Evolutionary conservation across 495 filamentous ascomycete species (phyloP).

Genomic region (Staphylotrichum longicolle): DNA sequence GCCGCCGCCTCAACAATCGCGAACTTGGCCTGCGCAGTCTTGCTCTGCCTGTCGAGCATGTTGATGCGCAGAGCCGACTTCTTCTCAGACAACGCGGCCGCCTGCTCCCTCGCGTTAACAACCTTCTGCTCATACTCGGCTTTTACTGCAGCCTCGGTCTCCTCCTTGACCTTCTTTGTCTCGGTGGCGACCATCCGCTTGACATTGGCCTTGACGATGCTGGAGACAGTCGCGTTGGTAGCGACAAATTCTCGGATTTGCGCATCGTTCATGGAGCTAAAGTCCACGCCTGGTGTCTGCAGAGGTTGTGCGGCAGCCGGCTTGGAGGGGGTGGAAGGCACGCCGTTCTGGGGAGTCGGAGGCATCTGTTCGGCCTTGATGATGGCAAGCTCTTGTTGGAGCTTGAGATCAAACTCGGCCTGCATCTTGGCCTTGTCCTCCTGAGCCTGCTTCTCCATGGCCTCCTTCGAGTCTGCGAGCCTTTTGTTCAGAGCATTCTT

Average conservation of each 20-base stretch:
- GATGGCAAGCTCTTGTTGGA: slow-evolving; percentile 61
- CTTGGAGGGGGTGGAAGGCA: slow-evolving; percentile 41
- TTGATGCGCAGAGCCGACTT: slow-evolving; percentile 69
- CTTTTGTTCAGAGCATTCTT: slow-evolving; percentile 68
- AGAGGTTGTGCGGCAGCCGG: slow-evolving; percentile 29
- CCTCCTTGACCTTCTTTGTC: slow-evolving; percentile 57
- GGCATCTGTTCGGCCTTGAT: slow-evolving; percentile 50
- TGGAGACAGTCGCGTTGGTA: slow-evolving; percentile 62
- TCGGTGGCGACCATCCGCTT: slow-evolving; percentile 55
- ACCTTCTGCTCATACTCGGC: slow-evolving; percentile 52
- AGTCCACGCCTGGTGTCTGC: slow-evolving; percentile 38
- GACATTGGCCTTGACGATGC: slow-evolving; percentile 67
- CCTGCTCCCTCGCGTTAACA: slow-evolving; percentile 50
- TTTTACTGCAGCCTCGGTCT: slow-evolving; percentile 44
- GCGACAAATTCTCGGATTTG: slow-evolving; percentile 64
- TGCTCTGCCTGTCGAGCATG: slow-evolving; percentile 71
- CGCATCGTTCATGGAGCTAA: slow-evolving; percentile 51
- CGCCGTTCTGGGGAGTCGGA: slow-evolving; percentile 32
- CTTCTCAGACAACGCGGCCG: slow-evolving; percentile 58
- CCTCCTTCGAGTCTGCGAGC: slow-evolving; percentile 60
- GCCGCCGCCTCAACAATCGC: slow-evolving; percentile 76
- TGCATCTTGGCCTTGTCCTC: slow-evolving; percentile 57
- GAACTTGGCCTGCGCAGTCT: slow-evolving; percentile 64
- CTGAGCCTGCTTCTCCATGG: slow-evolving; percentile 40
- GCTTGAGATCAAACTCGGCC: slow-evolving; percentile 61